Evolutionary conservation across 176 grass and related monocot genomes (phyloP), one percentile per base, ranked within the genome.

Genomic region (Aegilops tauschii): DNA sequence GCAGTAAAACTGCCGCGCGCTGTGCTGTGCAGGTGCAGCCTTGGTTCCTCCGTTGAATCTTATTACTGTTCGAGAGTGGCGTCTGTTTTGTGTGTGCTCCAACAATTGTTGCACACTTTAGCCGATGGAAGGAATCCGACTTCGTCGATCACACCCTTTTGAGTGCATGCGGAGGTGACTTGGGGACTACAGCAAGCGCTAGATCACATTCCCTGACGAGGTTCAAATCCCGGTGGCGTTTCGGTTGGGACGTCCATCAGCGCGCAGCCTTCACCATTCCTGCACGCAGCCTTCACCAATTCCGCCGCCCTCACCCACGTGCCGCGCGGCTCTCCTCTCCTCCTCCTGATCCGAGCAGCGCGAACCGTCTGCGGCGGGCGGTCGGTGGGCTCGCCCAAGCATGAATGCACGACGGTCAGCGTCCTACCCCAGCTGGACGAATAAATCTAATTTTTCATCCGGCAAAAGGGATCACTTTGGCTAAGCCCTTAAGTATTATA

Each of bases 1-100:
- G 23, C 23, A 25, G 23, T 25, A 25, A 25, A 25, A 25, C 23
- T 25, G 23, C 23, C 37, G 37, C 44, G 21, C 13, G 9, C 20
- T 73, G 10, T 14, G 2, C 10, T 73, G 10, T 44, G 11, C 36
- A 72, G 36, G 10, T 44, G 11, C 36, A 72, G 36, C 21, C 29
- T 76, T 79, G 76, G 29, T 67, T 66, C 61, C 39, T 76, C 69
- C 13, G 18, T 81, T 61, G 82, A 61, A 68, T 67, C 84, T 25
- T 39, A 40, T 9, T 50, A 23, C 37, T 73, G 11, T 1, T 37
- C 35, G 21, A 13, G 11, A 8, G 21, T 74, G 68, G 20, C 47
- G 20, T 20, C 29, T 73, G 20, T 52, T 21, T 16, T 50, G 13
- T 18, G 35, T 20, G n/a, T 12, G 11, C 1, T 40, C 8, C 39